Evolutionary conservation across 768 basidiomycete species (phyloP).

Genomic region (Antrodiella citrinella): DNA sequence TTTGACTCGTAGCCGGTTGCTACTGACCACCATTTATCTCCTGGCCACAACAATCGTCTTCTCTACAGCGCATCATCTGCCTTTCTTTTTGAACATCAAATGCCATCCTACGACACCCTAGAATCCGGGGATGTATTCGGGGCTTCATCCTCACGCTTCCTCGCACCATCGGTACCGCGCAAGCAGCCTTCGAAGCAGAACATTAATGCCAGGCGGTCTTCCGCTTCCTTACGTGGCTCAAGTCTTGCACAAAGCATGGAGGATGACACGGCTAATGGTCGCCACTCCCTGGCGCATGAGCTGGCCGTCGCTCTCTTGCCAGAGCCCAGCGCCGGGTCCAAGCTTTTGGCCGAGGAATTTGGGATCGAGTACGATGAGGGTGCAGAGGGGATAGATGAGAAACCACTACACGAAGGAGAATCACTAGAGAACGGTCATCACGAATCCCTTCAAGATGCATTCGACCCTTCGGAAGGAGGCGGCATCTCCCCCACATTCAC

Average conservation of each 20-base stretch:
- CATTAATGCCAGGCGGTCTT: constrained; percentile 36
- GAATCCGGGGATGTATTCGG: constrained; percentile 16
- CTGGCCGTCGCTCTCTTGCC: constrained; percentile 84
- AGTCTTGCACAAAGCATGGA: constrained; percentile 29
- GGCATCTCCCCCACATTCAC: constrained; percentile 13
- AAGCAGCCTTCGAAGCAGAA: constrained; percentile 23
- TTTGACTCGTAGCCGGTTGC: not conserved
- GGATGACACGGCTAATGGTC: constrained; percentile 35
- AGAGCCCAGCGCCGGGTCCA: constrained; percentile 72
- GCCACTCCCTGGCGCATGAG: constrained; percentile 79
- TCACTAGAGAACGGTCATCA: constrained; percentile 4
- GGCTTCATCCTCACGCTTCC: constrained; percentile 21
- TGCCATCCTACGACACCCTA: constrained; percentile 2
- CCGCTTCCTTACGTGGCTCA: constrained; percentile 40
- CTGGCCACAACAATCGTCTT: not conserved
- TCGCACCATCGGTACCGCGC: constrained; percentile 20
- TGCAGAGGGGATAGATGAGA: constrained; percentile 70
- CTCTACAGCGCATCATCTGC: not conserved
- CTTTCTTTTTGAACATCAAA: not conserved
- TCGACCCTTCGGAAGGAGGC: constrained; percentile 7
- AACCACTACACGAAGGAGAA: constrained; percentile 17
- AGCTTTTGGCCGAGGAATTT: constrained; percentile 78
- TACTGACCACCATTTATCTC: not conserved
- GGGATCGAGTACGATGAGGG: constrained; percentile 87
- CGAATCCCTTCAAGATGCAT: constrained; percentile 11